Conservation (phyloP, 1,139 yeast species). For the Blastobotrys aristatus region DNA sequence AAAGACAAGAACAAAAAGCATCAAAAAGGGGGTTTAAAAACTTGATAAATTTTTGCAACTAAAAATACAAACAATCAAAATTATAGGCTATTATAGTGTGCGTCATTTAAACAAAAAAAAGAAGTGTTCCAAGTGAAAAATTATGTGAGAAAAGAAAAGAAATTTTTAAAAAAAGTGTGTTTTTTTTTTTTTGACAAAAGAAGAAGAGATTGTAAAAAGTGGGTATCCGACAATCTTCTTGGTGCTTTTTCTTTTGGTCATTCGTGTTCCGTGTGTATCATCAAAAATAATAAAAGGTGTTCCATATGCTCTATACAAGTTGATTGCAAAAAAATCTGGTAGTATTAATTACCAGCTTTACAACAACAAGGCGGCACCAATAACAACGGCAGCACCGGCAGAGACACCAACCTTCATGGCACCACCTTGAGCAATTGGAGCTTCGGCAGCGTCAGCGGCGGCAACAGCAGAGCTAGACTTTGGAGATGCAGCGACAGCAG, state of each 20-base stretch:
- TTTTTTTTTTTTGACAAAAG: too few relatives aligned
- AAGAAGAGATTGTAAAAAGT: too few relatives aligned
- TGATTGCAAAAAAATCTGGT: neutral
- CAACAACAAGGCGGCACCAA: conserved; percentile 16
- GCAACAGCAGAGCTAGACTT: conserved; percentile 3
- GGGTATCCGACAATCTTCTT: too few relatives aligned
- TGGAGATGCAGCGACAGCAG: conserved; percentile 5
- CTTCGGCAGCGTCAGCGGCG: conserved; percentile 1
- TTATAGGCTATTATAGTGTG: too few relatives aligned
- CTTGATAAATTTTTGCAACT: neutral
- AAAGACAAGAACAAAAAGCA: neutral
- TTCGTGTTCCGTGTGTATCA: conserved; percentile 4
- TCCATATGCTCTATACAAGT: neutral
- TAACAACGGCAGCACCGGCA: conserved; percentile 13
- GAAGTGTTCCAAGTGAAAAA: conserved; percentile 4
- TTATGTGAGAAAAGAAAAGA: conserved; percentile 18
- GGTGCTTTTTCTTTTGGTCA: conserved; percentile 15
- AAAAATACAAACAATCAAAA: neutral
- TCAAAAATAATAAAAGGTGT: neutral
- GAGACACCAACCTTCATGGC: conserved; percentile 10
- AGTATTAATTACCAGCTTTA: too few relatives aligned
- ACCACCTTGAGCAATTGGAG: conserved; percentile 9
- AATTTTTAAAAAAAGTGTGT: neutral
- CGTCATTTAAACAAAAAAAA: too few relatives aligned
- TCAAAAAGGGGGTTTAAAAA: too few relatives aligned